phyloP scores from a whole-genome alignment of 1,284 basidiomycete species.

The Fomitopsis pinicola region DNA sequence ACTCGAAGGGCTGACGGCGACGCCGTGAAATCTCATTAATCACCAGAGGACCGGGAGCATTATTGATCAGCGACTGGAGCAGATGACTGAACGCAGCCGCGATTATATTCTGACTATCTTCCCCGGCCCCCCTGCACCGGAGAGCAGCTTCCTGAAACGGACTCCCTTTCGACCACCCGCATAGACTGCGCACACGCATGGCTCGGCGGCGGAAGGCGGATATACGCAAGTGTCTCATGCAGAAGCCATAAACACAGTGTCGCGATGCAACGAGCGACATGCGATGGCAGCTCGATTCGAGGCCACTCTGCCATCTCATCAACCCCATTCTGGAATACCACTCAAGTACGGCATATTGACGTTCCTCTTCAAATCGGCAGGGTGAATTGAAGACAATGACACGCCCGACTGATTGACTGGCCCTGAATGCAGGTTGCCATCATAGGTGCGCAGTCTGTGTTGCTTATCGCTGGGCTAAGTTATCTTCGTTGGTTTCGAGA shows the following conservation, averaged over 20 bases:
- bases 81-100: neutral
- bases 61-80: neutral
- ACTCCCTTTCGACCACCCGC: neutral
- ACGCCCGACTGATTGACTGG: no score
- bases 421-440: neutral
- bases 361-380: neutral
- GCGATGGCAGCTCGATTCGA: neutral
- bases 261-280: neutral
- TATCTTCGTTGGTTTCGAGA: neutral
- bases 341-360: neutral
- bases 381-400: no score
- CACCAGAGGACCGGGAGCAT: neutral
- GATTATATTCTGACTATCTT: neutral
- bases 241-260: neutral
- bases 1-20: no score
- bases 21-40: neutral
- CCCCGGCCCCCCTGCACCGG: neutral
- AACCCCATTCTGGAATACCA: no score
- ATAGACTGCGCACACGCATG: neutral
- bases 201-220: neutral
- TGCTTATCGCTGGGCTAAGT: neutral
- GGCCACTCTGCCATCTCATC: no score
- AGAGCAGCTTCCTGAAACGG: neutral
- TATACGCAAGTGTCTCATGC: neutral
- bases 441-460: neutral